Evolutionary conservation across 352 stramenopile species (phyloP).

Genomic region (Globisporangium megalacanthum): DNA sequence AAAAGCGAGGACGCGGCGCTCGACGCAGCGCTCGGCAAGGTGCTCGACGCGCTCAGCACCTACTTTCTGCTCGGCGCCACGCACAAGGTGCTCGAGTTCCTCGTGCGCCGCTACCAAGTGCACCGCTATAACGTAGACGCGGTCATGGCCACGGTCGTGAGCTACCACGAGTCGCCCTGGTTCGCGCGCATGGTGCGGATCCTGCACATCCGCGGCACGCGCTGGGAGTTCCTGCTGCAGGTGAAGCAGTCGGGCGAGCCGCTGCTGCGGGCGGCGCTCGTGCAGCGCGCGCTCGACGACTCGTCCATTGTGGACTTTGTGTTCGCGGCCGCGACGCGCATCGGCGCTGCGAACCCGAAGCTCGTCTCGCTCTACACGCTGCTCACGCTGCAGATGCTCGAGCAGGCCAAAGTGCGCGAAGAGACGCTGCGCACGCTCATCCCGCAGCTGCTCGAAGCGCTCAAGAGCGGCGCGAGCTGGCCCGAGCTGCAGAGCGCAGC

Average conservation of each 20-base stretch:
- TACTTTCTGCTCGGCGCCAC: conserved; percentile 75
- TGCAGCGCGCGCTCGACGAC: conserved; percentile 72
- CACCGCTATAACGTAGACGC: conserved; percentile 84
- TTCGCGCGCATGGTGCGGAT: conserved; percentile 84
- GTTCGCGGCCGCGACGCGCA: conserved; percentile 50
- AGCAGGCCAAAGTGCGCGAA: conserved; percentile 57
- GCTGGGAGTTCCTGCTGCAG: conserved; percentile 78
- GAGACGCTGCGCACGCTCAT: conserved; percentile 74
- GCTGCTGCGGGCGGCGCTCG: conserved; percentile 58
- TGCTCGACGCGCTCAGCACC: conserved; percentile 78
- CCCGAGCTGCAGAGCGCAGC: conserved; percentile 75
- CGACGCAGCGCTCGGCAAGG: conserved; percentile 49
- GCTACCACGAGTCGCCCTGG: conserved; percentile 83
- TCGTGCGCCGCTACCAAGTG: conserved; percentile 85
- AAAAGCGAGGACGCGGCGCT: conserved; percentile 62
- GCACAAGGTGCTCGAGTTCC: conserved; percentile 88
- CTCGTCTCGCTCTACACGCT: conserved; percentile 85
- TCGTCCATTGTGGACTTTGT: conserved; percentile 73
- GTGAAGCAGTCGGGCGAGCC: conserved; percentile 70
- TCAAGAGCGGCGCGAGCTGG: conserved; percentile 51
- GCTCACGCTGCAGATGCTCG: conserved; percentile 75
- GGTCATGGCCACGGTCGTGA: conserved; percentile 75
- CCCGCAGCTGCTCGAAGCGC: conserved; percentile 60
- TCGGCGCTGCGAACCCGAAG: conserved; percentile 64
- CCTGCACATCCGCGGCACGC: conserved; percentile 70